Conservation (phyloP, 768 basidiomycete genomes). For the Solioccasus polychromus region DNA sequence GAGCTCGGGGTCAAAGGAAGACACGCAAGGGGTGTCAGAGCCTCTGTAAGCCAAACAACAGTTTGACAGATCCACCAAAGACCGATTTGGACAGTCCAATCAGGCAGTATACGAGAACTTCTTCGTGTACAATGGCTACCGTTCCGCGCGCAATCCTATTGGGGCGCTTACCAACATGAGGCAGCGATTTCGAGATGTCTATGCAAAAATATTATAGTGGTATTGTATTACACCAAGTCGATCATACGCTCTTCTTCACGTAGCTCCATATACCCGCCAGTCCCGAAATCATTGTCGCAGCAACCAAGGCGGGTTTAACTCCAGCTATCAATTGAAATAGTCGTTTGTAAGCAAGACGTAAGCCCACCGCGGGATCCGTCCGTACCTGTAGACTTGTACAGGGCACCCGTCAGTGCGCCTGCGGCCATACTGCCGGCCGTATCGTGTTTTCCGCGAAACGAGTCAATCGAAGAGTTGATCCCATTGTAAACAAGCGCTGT, state of each 20-base stretch:
- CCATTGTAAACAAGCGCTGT: slow-evolving; percentile 94
- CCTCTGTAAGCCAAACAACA: slow-evolving; percentile 31
- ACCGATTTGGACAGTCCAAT: slow-evolving; percentile 35
- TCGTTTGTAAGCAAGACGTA: slow-evolving; percentile 37
- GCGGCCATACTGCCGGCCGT: slow-evolving; percentile 88
- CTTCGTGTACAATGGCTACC: slow-evolving; percentile 23
- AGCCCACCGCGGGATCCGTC: slow-evolving; percentile 29
- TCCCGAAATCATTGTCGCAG: slow-evolving; percentile 86
- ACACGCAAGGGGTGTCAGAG: slow-evolving; percentile 37
- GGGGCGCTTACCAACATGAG: slow-evolving; percentile 25
- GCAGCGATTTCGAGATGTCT: slow-evolving; percentile 21
- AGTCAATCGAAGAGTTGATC: slow-evolving; percentile 92
- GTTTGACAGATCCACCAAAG: slow-evolving; percentile 32
- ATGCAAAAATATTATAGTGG: slow-evolving; percentile 47
- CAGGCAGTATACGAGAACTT: slow-evolving; percentile 31
- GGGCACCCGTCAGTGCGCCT: slow-evolving; percentile 82
- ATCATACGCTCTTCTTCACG: slow-evolving; percentile 87
- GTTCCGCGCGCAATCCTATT: slow-evolving; percentile 22
- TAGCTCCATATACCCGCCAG: slow-evolving; percentile 93
- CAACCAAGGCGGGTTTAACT: slow-evolving; percentile 82
- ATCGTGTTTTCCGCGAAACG: slow-evolving; percentile 88
- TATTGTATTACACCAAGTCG: slow-evolving; percentile 37
- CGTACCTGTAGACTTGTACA: slow-evolving; percentile 94
- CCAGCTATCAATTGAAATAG: slow-evolving; percentile 67
- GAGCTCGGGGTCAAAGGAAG: slow-evolving; percentile 40